A percentile compares a stretch with the other conserved stretches of the same genome.
Conservation (phyloP, 371 early-diverging fungal species). For the Rhizopus sp. region DNA sequence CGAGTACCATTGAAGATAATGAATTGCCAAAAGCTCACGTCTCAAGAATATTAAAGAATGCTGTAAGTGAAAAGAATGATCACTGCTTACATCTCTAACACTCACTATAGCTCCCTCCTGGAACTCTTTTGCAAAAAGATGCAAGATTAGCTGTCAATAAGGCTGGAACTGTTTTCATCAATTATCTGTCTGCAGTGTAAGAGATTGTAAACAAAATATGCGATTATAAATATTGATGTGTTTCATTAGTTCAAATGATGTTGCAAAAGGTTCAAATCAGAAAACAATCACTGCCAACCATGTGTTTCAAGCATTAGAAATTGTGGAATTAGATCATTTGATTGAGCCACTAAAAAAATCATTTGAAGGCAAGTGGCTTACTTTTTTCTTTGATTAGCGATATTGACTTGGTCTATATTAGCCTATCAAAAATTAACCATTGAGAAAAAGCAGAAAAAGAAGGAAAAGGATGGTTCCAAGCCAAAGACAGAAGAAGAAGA, state of each 20-base stretch:
- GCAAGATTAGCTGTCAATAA: conserved; percentile 63
- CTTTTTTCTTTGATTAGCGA: not conserved
- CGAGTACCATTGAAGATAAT: conserved; percentile 54
- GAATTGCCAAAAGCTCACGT: conserved; percentile 63
- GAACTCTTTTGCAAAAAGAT: conserved; percentile 61
- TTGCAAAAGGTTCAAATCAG: conserved; percentile 48
- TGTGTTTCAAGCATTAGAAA: conserved; percentile 61
- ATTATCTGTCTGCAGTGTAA: conserved; percentile 63
- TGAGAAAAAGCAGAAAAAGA: conserved; percentile 13
- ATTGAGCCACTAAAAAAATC: conserved; percentile 41
- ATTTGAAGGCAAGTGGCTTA: conserved; percentile 19
- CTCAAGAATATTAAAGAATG: conserved; percentile 58
- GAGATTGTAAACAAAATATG: not conserved
- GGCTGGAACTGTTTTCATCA: conserved; percentile 66
- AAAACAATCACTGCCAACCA: conserved; percentile 52
- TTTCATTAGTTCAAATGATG: conserved; percentile 53
- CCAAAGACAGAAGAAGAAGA: conserved; percentile 4
- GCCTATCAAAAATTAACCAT: conserved; percentile 23
- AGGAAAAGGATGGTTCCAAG: conserved; percentile 27
- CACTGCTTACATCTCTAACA: not conserved
- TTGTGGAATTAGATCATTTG: conserved; percentile 55
- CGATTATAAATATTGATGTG: not conserved
- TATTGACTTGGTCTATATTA: conserved; percentile 2
- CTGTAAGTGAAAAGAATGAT: conserved; percentile 35
- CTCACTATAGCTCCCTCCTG: conserved; percentile 56